These are phyloP conservation scores for Allodekkera sacchari DNA, from an alignment of 805 yeast genomes.

Conservation along the genomic window DNA sequence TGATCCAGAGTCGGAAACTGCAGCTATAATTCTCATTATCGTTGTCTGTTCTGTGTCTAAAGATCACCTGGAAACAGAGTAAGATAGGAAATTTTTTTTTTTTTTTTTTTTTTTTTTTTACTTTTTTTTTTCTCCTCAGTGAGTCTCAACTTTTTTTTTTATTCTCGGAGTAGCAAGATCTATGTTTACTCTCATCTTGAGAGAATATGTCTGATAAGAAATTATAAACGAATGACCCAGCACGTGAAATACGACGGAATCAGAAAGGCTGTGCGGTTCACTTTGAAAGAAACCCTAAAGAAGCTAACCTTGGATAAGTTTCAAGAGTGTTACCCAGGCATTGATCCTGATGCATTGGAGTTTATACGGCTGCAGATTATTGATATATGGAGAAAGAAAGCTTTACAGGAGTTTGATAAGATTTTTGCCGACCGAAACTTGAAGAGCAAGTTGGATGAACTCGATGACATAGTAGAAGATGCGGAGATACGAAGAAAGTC, in stretches of 20 bases:
- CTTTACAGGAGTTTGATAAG: slow-evolving; percentile 36
- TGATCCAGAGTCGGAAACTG: slow-evolving; percentile 62
- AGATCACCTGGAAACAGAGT: slow-evolving; percentile 2
- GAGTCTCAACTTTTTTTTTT: neutral
- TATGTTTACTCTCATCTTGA: no score
- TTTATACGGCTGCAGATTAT: slow-evolving; percentile 37
- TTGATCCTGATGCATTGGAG: slow-evolving; percentile 33
- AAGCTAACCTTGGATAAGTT: slow-evolving; percentile 36
- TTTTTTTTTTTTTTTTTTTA: neutral
- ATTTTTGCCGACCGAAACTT: slow-evolving; percentile 39
- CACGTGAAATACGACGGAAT: slow-evolving; percentile 25
- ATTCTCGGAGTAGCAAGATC: no score
- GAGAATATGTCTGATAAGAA: no score
- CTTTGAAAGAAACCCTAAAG: slow-evolving; percentile 34
- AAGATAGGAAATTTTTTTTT: slow-evolving; percentile 1
- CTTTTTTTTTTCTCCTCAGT: neutral
- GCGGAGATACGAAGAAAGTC: slow-evolving; percentile 22
- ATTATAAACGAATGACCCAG: slow-evolving; percentile 1
- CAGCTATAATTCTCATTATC: slow-evolving; percentile 50
- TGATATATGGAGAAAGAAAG: slow-evolving; percentile 33
- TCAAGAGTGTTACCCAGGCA: slow-evolving; percentile 36
- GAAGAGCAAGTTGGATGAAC: slow-evolving; percentile 33
- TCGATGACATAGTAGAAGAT: slow-evolving; percentile 38
- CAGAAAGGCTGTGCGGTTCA: slow-evolving; percentile 26
- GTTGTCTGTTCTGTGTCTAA: neutral